A percentile compares a stretch with the other conserved stretches of the same genome.
Evolutionary conservation across 768 basidiomycete genomes (phyloP).

Genomic region (Suillus subluteus): DNA sequence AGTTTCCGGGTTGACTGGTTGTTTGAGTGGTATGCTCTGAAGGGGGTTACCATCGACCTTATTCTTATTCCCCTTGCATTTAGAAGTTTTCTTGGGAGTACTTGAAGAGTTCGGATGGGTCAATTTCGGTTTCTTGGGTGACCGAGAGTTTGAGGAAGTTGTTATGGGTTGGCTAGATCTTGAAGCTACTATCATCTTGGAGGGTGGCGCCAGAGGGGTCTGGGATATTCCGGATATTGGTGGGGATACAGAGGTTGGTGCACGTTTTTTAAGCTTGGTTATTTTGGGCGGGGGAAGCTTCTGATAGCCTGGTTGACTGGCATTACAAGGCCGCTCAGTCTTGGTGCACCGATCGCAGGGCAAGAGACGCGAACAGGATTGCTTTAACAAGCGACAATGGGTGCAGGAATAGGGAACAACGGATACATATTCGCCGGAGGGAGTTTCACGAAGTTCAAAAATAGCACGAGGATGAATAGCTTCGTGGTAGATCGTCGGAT

Average conservation of each 20-base stretch:
- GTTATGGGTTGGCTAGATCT: too few species aligned
- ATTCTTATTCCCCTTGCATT: not conserved
- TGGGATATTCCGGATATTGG: not conserved
- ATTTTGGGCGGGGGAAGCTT: slow-evolving; percentile 29
- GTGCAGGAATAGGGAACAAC: slow-evolving; percentile 29
- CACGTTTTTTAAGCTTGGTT: slow-evolving; percentile 2
- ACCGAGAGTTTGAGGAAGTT: not conserved
- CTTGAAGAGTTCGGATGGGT: not conserved
- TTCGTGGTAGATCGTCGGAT: slow-evolving; percentile 23
- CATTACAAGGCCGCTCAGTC: slow-evolving; percentile 10
- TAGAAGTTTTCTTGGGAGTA: not conserved
- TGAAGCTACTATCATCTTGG: not conserved
- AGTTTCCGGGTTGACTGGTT: not conserved
- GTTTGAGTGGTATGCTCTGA: not conserved
- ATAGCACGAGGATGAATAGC: slow-evolving; percentile 25
- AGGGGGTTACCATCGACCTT: not conserved
- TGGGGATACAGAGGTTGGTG: not conserved
- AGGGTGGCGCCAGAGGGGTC: not conserved
- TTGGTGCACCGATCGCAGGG: slow-evolving; percentile 32
- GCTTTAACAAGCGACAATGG: slow-evolving; percentile 15
- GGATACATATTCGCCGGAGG: slow-evolving; percentile 17
- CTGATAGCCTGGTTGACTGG: slow-evolving; percentile 19
- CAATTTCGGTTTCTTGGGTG: not conserved
- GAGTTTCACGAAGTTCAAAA: slow-evolving; percentile 28
- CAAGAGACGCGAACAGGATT: slow-evolving; percentile 30